A percentile compares a stretch with the other conserved stretches of the same genome.
These are phyloP conservation scores for Fusarium incarnatum DNA, from an alignment of 2,329 filamentous ascomycete species.

Conservation along the genomic window DNA sequence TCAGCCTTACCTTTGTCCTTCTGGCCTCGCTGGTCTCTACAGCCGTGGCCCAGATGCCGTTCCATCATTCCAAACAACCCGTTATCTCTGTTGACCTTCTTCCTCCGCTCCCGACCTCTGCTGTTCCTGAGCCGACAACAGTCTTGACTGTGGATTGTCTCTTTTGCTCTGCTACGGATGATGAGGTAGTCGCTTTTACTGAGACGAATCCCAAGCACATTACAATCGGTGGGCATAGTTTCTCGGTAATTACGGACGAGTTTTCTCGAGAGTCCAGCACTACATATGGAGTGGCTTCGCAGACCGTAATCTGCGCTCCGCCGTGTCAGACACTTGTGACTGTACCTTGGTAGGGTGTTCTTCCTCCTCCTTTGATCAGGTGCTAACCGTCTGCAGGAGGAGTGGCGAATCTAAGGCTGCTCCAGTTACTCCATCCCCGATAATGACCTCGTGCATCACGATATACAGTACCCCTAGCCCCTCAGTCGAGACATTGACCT, in stretches of 20 bases:
- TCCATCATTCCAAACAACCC: conserved; percentile 13
- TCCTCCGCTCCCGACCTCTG: conserved; percentile 10
- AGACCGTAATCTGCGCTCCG: conserved; percentile 39
- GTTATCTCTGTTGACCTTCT: conserved; percentile 21
- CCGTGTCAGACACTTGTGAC: conserved; percentile 41
- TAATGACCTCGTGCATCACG: conserved; percentile 39
- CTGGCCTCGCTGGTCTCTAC: conserved; percentile 17
- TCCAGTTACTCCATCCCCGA: conserved; percentile 9
- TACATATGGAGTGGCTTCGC: conserved; percentile 7
- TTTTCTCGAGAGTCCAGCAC: not conserved
- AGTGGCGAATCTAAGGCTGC: conserved; percentile 19
- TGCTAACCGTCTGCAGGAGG: conserved; percentile 22
- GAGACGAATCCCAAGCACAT: not conserved
- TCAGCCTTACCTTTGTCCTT: conserved; percentile 26
- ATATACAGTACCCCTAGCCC: conserved; percentile 25
- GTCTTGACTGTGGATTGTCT: conserved; percentile 36
- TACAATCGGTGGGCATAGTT: not conserved
- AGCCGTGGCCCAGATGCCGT: conserved; percentile 2
- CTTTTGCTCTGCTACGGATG: conserved; percentile 24
- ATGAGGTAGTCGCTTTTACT: not conserved
- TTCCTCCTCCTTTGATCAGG: not conserved
- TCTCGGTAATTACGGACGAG: not conserved
- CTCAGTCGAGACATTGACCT: conserved; percentile 3
- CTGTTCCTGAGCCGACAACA: conserved; percentile 12
- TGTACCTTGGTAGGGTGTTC: conserved; percentile 28